Base-by-base conservation (phyloP, 2,329 filamentous ascomycete genomes). In the Boeremia exigua region DNA sequence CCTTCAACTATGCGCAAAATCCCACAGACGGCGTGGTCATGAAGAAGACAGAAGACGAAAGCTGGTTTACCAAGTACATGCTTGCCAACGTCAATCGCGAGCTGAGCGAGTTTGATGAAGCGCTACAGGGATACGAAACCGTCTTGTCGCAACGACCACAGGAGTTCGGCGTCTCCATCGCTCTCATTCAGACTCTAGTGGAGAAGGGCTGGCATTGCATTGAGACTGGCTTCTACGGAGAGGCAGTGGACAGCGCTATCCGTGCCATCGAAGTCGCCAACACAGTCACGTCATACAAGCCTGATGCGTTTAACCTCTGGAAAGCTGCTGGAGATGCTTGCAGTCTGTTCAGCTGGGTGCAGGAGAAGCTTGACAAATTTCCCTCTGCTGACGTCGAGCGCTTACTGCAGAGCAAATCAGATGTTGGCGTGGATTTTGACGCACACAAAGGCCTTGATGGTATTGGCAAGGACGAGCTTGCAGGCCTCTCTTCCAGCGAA, bases 51-150 rank as follows among this genome's bases (percentile, higher is more conserved):
- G 66, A 68, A n/a, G 86, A 84, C 0, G 90, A 96, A 63, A 89
- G 86, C 9, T 99, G 95, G 95, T 99, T 97, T 73, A 93, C 93
- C 7, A 91, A 91, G 70, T 97, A 97, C 75, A 96, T 99, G 88
- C 85, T 98, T 57, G 93, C 92, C 36, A 98, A 99, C 68, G 91
- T 99, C 50, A 92, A 92, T 74, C 87, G 93, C 49, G 94, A 98
- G 71, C 82, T 98, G 43, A 92, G 92, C n/a, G 88, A 96, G 37
- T 96, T 89, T 66, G 90, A 96, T 56, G 87, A 90, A 50, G 91
- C 95, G 0, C 90, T 96, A 55, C 74, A 79, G 25, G 85, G 92
- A 6, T 96, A 98, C 68, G 84, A 86, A 63, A 79, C 84, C 10
- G 92, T 98, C 7, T 82, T 96, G 43, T 77, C 81, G 19, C 81